phyloP scores from a whole-genome alignment of 768 basidiomycete genomes.

The Phlebiopsis flavidoalba region DNA sequence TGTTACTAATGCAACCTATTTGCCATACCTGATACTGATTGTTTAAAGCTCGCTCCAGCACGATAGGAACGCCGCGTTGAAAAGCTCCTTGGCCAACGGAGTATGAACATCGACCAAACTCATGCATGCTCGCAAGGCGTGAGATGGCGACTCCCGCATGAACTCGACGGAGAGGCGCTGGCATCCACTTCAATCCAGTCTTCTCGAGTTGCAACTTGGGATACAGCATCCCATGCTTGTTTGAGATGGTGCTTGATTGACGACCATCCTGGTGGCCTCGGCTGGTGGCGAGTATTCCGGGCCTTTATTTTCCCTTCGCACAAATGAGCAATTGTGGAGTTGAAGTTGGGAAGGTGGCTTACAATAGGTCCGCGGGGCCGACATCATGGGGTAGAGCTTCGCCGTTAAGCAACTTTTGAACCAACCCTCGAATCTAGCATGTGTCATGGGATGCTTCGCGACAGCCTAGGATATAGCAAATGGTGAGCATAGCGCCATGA shows the following conservation, averaged over 20 bases:
- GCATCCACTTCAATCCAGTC: constrained; percentile 98
- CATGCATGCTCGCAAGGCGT: constrained; percentile 96
- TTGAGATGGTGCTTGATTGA: constrained; percentile 98
- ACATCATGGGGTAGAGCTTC: constrained; percentile 88
- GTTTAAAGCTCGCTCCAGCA: constrained; percentile 95
- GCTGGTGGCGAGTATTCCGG: constrained; percentile 73
- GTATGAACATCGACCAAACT: constrained; percentile 87
- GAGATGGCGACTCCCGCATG: constrained; percentile 97
- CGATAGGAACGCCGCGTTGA: constrained; percentile 97
- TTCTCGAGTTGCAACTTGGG: constrained; percentile 66
- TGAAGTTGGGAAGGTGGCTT: constrained; percentile 18
- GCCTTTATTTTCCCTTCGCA: constrained; percentile 40
- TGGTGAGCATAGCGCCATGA: neutral
- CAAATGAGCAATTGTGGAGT: neutral
- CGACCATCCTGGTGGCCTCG: constrained; percentile 83
- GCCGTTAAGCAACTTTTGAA: constrained; percentile 85
- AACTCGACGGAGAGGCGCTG: constrained; percentile 89
- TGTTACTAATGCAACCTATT: neutral
- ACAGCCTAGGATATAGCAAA: neutral
- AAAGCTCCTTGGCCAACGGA: constrained; percentile 88
- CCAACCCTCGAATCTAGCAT: constrained; percentile 84
- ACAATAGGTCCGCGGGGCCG: constrained; percentile 65
- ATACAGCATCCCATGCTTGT: constrained; percentile 93
- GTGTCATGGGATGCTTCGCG: constrained; percentile 51
- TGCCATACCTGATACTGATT: constrained; percentile 87